These are phyloP conservation scores for Roridomyces roridus DNA, from an alignment of 768 basidiomycete species.

Conservation along the genomic window DNA sequence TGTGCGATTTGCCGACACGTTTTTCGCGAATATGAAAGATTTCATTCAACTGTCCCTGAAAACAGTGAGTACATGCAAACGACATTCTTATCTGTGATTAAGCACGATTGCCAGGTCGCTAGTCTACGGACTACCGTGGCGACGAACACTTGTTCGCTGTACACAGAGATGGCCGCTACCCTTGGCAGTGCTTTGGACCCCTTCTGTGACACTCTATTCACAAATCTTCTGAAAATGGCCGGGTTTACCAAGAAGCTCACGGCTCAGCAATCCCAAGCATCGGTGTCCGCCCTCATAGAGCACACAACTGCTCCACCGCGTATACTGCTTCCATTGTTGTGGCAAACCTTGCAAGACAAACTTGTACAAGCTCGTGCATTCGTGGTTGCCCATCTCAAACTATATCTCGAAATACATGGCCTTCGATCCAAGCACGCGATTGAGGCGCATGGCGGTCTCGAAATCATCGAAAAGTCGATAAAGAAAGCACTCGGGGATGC, in stretches of 20 bases:
- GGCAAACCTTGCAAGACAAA: slow-evolving; percentile 78
- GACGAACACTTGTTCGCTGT: slow-evolving; percentile 76
- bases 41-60: slow-evolving; percentile 87
- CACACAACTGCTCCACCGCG: slow-evolving; percentile 77
- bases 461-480: slow-evolving; percentile 75
- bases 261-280: slow-evolving; percentile 83
- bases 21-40: slow-evolving; percentile 76
- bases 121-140: slow-evolving; percentile 94
- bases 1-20: slow-evolving; percentile 72
- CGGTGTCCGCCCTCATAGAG: slow-evolving; percentile 70
- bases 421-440: slow-evolving; percentile 65
- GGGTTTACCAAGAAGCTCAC: slow-evolving; percentile 92
- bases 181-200: slow-evolving; percentile 78
- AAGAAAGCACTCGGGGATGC: slow-evolving; percentile 78
- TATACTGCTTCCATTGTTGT: slow-evolving; percentile 70
- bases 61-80: slow-evolving; percentile 59
- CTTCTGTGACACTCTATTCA: slow-evolving; percentile 76
- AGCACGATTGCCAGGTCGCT: slow-evolving; percentile 58
- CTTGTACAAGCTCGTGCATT: slow-evolving; percentile 75
- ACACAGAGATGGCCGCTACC: slow-evolving; percentile 71
- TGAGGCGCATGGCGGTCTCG: slow-evolving; percentile 71
- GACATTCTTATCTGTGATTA: neutral
- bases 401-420: slow-evolving; percentile 78
- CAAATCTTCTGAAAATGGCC: slow-evolving; percentile 85
- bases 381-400: slow-evolving; percentile 72